Evolutionary conservation across 208 protist species (phyloP).

Genomic region (Acanthamoeba castellanii): DNA sequence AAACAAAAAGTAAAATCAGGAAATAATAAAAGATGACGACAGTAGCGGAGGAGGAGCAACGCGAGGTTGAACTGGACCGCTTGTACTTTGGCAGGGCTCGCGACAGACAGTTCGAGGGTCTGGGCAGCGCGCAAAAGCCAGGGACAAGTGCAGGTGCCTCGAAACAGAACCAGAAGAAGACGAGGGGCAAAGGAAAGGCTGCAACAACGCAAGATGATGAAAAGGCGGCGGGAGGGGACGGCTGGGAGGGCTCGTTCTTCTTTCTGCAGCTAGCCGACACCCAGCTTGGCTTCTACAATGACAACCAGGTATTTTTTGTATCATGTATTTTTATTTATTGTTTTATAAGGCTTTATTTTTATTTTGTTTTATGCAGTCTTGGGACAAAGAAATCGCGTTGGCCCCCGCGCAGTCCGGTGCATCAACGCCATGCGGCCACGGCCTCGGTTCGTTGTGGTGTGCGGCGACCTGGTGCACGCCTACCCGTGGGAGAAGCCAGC

Average conservation of each 20-base stretch:
- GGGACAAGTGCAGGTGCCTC: too few relatives aligned
- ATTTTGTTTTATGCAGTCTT: neutral
- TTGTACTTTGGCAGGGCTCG: too few relatives aligned
- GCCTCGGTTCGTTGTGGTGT: constrained; percentile 20
- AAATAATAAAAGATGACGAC: too few relatives aligned
- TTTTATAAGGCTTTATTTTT: neutral
- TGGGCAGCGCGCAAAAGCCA: too few relatives aligned
- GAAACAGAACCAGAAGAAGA: too few relatives aligned
- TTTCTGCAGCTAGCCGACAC: constrained; percentile 34
- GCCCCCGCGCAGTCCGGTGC: neutral
- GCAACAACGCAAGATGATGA: too few relatives aligned
- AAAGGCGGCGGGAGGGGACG: neutral
- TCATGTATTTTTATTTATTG: neutral
- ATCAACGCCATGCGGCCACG: constrained; percentile 31
- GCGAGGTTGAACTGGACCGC: too few relatives aligned
- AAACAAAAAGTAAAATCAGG: too few relatives aligned
- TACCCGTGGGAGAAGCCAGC: constrained; percentile 38
- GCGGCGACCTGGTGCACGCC: constrained; percentile 16
- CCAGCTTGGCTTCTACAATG: constrained; percentile 9
- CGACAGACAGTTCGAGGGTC: too few relatives aligned
- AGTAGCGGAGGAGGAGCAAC: too few relatives aligned
- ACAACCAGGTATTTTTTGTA: neutral
- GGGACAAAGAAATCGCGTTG: constrained; percentile 15
- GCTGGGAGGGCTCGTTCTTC: constrained; percentile 1
- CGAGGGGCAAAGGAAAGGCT: too few relatives aligned